Conservation (phyloP, 2,329 filamentous ascomycete genomes). For the Didymella pinodella region DNA sequence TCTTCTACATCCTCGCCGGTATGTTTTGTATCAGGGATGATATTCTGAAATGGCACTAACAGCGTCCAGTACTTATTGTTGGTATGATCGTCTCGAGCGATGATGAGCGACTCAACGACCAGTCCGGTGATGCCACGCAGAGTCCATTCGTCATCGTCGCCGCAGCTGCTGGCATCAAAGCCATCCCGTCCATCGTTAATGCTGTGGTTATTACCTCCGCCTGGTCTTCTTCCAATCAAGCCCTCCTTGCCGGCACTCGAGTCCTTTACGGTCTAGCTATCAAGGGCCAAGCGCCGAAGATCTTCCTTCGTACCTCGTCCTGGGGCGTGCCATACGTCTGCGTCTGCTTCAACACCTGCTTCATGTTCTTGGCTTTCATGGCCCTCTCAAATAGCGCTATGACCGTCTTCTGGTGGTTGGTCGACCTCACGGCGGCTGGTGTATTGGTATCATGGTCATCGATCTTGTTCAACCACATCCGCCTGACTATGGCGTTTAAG, state of each 20-base stretch:
- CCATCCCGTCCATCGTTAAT: constrained; percentile 75
- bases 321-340: constrained; percentile 51
- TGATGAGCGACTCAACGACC: constrained; percentile 59
- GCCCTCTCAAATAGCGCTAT: constrained; percentile 54
- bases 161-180: constrained; percentile 69
- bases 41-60: not conserved
- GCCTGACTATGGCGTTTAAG: constrained; percentile 56
- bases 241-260: constrained; percentile 61
- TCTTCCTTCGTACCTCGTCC: constrained; percentile 57
- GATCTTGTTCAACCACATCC: constrained; percentile 64
- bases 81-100: constrained; percentile 64
- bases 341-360: constrained; percentile 47
- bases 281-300: constrained; percentile 59
- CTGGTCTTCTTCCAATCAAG: constrained; percentile 73
- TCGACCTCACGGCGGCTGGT: constrained; percentile 68
- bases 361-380: constrained; percentile 58
- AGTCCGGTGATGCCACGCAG: constrained; percentile 40
- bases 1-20: constrained; percentile 59
- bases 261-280: constrained; percentile 58
- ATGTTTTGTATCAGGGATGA: constrained; percentile 15
- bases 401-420: constrained; percentile 70
- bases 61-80: constrained; percentile 57
- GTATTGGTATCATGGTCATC: constrained; percentile 62
- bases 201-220: constrained; percentile 76
- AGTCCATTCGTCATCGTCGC: constrained; percentile 68